Conservation (phyloP, 169 alveolate species). For the Eimeria praecox region DNA sequence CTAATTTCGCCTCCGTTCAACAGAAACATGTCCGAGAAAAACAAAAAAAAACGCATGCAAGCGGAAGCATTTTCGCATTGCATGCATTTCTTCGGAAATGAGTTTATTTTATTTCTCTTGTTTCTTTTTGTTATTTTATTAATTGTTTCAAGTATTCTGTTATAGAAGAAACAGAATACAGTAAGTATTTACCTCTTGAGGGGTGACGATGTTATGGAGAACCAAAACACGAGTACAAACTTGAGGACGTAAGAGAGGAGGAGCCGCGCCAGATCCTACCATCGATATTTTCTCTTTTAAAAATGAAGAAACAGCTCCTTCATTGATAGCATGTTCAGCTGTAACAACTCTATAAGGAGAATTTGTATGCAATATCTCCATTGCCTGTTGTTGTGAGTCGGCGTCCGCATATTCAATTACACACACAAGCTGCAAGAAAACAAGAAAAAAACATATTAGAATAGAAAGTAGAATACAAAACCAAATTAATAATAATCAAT, state of each 20-base stretch:
- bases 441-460: background rate
- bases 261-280: constrained; percentile 45
- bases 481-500: background rate
- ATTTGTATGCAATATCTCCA: constrained; percentile 86
- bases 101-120: background rate
- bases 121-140: background rate
- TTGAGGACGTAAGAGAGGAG: constrained; percentile 86
- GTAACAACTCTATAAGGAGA: constrained; percentile 83
- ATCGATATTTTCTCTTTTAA: constrained; percentile 68
- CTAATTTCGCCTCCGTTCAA: too few relatives aligned
- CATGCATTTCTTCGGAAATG: background rate
- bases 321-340: constrained; percentile 88
- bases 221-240: constrained; percentile 88
- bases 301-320: constrained; percentile 83
- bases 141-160: too few relatives aligned
- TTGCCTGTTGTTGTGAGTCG: constrained; percentile 86
- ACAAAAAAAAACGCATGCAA: too few relatives aligned
- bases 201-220: constrained; percentile 90
- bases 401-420: constrained; percentile 84
- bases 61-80: too few relatives aligned
- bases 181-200: constrained; percentile 85
- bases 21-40: too few relatives aligned
- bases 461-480: too few relatives aligned
- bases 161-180: too few relatives aligned
- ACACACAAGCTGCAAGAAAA: constrained; percentile 80